Conservation (phyloP, 495 filamentous ascomycete genomes). For the Collariella sp. region DNA sequence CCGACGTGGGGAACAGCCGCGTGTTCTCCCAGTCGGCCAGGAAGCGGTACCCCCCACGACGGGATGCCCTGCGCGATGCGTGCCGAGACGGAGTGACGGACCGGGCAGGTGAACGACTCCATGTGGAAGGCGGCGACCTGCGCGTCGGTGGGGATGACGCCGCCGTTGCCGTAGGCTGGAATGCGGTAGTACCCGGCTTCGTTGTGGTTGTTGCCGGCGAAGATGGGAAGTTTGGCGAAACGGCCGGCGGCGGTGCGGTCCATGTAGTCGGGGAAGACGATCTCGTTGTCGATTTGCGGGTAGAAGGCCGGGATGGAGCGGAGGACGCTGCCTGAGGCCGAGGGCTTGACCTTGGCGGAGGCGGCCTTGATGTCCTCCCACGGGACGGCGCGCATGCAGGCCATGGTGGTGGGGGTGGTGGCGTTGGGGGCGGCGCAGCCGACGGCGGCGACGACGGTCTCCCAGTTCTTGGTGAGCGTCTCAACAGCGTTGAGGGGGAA, state of each 20-base stretch:
- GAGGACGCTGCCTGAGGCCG: conserved; percentile 21
- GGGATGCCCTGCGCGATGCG: conserved; percentile 17
- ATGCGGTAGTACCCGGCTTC: conserved; percentile 14
- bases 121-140: conserved; percentile 9
- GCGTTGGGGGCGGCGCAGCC: conserved; percentile 38
- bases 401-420: conserved; percentile 24
- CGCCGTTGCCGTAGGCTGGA: conserved; percentile 2
- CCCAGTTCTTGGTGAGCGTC: conserved; percentile 25
- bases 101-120: conserved; percentile 20
- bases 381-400: conserved; percentile 38
- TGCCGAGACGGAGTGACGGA: neutral
- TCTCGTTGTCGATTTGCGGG: conserved; percentile 4
- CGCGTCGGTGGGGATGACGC: conserved; percentile 2
- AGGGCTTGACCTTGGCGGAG: conserved; percentile 22
- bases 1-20: conserved; percentile 28
- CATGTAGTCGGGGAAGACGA: conserved; percentile 40
- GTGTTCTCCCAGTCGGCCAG: conserved; percentile 37
- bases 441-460: conserved; percentile 25
- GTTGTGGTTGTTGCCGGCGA: conserved; percentile 7
- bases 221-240: conserved; percentile 6
- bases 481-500: conserved; percentile 33
- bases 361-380: conserved; percentile 22
- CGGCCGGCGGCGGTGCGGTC: neutral
- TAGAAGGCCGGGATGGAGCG: conserved; percentile 27
- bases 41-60: conserved; percentile 28